Evolutionary conservation across 1,139 yeast species (phyloP).

Genomic region (Pneumocystis oryctolagi): DNA sequence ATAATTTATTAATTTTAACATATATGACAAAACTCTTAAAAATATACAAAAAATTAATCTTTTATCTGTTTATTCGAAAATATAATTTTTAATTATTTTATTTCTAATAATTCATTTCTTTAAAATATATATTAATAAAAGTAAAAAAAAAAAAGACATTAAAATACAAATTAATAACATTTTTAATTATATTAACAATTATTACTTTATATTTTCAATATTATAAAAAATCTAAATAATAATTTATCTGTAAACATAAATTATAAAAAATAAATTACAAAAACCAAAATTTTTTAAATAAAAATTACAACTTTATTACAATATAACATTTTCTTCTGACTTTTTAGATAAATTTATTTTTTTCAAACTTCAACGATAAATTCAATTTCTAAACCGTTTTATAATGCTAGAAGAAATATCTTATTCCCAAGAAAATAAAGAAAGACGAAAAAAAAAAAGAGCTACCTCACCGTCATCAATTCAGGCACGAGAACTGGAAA

Average conservation of each 20-base stretch:
- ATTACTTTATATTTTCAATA: not conserved
- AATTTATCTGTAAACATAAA: not conserved
- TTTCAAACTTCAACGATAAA: not conserved
- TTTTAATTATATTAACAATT: not conserved
- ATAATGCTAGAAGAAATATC: not conserved
- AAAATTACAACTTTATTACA: not conserved
- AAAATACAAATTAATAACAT: not conserved
- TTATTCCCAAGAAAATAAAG: not conserved
- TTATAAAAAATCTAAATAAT: not conserved
- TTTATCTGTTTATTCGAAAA: no score
- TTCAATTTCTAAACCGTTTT: not conserved
- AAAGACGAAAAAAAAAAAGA: not conserved
- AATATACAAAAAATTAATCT: no score
- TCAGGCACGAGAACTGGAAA: not conserved
- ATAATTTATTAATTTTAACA: no score
- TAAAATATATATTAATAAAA: no score
- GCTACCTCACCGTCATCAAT: not conserved
- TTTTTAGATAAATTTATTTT: not conserved
- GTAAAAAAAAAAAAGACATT: not conserved
- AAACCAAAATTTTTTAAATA: not conserved
- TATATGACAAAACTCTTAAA: no score
- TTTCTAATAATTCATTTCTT: no score
- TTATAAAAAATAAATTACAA: not conserved
- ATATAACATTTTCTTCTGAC: not conserved
- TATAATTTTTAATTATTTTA: no score